phyloP scores from a whole-genome alignment of 306 rosid species.

The Carpinus viminea region DNA sequence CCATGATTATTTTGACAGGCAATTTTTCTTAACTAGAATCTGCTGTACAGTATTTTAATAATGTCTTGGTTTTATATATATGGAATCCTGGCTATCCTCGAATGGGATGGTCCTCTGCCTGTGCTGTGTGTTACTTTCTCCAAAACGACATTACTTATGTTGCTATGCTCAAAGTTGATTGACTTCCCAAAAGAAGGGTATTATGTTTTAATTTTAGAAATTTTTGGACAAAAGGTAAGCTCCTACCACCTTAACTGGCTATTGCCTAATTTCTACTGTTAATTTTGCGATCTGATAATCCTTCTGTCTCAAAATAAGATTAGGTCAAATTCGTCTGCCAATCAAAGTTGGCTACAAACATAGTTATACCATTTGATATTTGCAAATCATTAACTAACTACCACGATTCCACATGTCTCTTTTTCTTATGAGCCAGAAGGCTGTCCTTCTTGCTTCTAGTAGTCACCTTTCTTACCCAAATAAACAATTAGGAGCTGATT shows the following conservation, averaged over 20 bases:
- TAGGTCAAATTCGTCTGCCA: background rate
- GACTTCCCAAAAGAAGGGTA: background rate
- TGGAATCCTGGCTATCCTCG: background rate
- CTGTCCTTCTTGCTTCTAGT: background rate
- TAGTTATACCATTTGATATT: background rate
- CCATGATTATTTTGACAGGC: background rate
- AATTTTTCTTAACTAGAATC: background rate
- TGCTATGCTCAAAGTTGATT: slow-evolving; percentile 1
- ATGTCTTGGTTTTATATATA: background rate
- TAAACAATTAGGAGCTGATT: background rate
- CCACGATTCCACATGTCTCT: background rate
- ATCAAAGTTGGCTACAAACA: background rate
- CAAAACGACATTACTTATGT: background rate
- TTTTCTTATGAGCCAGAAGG: background rate
- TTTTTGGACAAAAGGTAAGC: background rate
- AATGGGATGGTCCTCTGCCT: background rate
- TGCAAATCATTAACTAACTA: too few species aligned
- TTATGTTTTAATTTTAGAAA: too few species aligned
- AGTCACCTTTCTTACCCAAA: background rate
- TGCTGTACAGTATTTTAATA: background rate
- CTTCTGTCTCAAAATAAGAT: background rate
- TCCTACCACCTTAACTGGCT: background rate
- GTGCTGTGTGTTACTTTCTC: background rate
- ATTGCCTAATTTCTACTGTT: background rate
- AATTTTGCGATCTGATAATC: background rate